phyloP scores from a whole-genome alignment of 2,329 filamentous ascomycete genomes.

The Pseudocercospora crystallina region DNA sequence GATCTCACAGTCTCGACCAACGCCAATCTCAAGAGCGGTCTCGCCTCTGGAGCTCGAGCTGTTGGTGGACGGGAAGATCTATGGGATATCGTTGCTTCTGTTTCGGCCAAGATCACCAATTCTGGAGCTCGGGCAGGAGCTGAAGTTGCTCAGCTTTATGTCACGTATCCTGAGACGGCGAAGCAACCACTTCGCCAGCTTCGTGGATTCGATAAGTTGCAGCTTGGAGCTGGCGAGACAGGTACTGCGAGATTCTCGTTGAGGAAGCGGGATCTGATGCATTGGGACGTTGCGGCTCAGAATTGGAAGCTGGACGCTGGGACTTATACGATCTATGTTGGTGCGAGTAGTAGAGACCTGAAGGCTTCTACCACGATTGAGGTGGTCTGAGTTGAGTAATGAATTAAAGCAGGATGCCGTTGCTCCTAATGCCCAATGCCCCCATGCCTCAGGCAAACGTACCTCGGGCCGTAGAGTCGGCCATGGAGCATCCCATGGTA shows the following conservation, averaged over 20 bases:
- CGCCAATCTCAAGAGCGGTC: conserved; percentile 64
- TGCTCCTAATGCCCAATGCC: too few species aligned
- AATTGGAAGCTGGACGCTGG: conserved; percentile 69
- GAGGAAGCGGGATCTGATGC: conserved; percentile 73
- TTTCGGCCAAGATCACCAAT: conserved; percentile 70
- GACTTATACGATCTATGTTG: conserved; percentile 61
- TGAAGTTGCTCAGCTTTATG: conserved; percentile 72
- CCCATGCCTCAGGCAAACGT: too few species aligned
- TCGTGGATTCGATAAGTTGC: conserved; percentile 71
- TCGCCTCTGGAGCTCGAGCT: conserved; percentile 61
- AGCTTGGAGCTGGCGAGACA: conserved; percentile 63
- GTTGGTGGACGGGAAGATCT: conserved; percentile 62
- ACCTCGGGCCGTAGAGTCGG: too few species aligned
- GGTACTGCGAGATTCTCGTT: conserved; percentile 68
- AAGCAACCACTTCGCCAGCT: conserved; percentile 60
- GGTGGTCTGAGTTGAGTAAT: too few species aligned
- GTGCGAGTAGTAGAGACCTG: conserved; percentile 59
- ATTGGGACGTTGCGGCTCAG: conserved; percentile 78
- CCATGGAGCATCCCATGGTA: too few species aligned
- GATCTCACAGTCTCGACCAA: conserved; percentile 58
- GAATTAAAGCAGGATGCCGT: too few species aligned
- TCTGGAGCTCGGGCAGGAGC: conserved; percentile 65
- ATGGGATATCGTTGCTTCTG: conserved; percentile 68
- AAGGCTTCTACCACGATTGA: too few species aligned
- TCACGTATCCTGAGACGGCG: conserved; percentile 71